A percentile compares a stretch with the other conserved stretches of the same genome.
Conservation (phyloP, 2,329 filamentous ascomycete genomes). For the Penicillium fuscoglaucum region DNA sequence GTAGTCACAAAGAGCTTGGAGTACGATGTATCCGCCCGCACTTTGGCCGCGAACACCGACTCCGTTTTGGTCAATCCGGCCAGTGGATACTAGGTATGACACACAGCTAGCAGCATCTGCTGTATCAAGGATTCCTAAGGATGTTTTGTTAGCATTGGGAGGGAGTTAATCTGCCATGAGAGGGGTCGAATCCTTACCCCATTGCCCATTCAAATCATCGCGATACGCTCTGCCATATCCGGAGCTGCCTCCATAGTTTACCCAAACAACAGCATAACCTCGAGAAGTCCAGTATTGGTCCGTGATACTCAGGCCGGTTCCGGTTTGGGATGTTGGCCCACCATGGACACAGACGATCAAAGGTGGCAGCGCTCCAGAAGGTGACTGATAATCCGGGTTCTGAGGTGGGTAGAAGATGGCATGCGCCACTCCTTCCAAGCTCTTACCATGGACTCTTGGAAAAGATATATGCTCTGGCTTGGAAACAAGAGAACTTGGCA, state of each 20-base stretch:
- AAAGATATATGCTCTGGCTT: conserved; percentile 39
- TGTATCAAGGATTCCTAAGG: conserved; percentile 40
- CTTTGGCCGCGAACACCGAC: conserved; percentile 53
- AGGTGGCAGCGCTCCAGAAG: conserved; percentile 46
- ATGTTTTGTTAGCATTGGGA: background rate
- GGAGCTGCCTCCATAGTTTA: conserved; percentile 55
- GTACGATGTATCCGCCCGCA: conserved; percentile 55
- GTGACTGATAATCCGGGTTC: conserved; percentile 47
- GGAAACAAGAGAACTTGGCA: conserved; percentile 8
- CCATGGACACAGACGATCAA: conserved; percentile 43
- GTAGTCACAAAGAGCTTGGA: conserved; percentile 46
- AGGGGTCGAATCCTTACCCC: conserved; percentile 42
- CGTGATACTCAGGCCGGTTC: conserved; percentile 45
- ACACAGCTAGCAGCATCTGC: conserved; percentile 52
- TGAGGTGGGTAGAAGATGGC: conserved; percentile 52
- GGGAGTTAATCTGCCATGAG: no score
- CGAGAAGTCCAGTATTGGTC: conserved; percentile 55
- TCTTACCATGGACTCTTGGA: conserved; percentile 30
- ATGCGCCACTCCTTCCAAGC: conserved; percentile 30
- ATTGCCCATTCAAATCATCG: conserved; percentile 48
- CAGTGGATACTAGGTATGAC: conserved; percentile 39
- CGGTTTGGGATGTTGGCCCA: conserved; percentile 45
- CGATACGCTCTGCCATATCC: conserved; percentile 53
- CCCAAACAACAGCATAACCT: conserved; percentile 51
- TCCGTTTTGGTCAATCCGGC: conserved; percentile 38